These are phyloP conservation scores for Eimeria praecox DNA, from an alignment of 169 alveolate species.

Conservation along the genomic window DNA sequence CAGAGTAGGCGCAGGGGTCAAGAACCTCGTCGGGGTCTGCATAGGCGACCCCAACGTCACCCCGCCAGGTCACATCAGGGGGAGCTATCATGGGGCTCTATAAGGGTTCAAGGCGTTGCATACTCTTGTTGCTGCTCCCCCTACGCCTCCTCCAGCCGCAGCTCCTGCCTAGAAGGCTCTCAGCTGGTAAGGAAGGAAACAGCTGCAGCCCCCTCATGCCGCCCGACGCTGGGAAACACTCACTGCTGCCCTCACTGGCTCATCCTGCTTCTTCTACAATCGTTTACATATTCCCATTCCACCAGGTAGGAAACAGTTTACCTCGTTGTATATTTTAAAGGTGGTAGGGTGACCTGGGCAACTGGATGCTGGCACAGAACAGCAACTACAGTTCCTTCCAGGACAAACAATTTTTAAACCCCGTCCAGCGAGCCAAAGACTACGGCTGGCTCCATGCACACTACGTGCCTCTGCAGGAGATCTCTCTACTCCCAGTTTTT, in stretches of 20 bases:
- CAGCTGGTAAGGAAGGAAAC: constrained; percentile 32
- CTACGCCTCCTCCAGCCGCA: background rate
- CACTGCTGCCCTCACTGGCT: background rate
- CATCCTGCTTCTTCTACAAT: background rate
- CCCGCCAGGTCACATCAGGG: constrained; percentile 57
- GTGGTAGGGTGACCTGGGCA: background rate
- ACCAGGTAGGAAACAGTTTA: background rate
- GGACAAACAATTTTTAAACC: background rate
- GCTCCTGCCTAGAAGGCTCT: constrained; percentile 24
- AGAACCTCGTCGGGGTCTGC: constrained; percentile 70
- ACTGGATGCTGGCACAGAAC: background rate
- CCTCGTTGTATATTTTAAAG: background rate
- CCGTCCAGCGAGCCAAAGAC: background rate
- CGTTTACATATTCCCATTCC: background rate
- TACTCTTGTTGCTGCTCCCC: background rate
- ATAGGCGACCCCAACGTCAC: constrained; percentile 52
- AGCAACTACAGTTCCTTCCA: background rate
- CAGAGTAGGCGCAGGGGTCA: constrained; percentile 53
- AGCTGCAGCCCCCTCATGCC: constrained; percentile 31
- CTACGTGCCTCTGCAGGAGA: background rate
- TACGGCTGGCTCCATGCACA: background rate
- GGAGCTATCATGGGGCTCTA: constrained; percentile 46
- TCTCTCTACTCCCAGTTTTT: background rate
- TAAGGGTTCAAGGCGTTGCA: constrained; percentile 5
- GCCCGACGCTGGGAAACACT: constrained; percentile 5